Conservation (phyloP, 129 eudicot species). For the Artemisia argyi region DNA sequence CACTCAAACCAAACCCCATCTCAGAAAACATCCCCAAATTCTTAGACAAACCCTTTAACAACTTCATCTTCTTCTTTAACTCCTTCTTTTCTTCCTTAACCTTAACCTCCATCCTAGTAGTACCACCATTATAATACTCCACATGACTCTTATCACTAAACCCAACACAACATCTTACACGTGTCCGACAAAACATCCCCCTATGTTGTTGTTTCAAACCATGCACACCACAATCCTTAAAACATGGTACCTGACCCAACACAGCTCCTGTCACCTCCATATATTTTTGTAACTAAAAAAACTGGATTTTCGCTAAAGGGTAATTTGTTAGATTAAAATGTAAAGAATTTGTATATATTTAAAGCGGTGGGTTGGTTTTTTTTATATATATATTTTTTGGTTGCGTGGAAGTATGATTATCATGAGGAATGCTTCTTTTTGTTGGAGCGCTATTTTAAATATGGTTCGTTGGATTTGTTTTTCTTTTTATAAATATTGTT, state of each 20-base stretch:
- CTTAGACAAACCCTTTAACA: conserved; percentile 56
- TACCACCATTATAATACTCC: conserved; percentile 43
- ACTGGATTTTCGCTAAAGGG: no score
- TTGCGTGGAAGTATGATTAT: conserved; percentile 5
- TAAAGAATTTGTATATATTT: no score
- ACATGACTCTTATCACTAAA: conserved; percentile 57
- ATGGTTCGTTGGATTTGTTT: conserved; percentile 18
- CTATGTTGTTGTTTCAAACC: no score
- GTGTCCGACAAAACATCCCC: no score
- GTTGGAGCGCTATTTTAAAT: conserved; percentile 11
- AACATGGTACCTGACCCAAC: conserved; percentile 28
- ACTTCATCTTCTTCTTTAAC: conserved; percentile 64
- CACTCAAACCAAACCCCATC: conserved; percentile 57
- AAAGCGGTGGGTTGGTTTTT: no score
- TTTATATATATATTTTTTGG: no score
- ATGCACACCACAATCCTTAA: background rate
- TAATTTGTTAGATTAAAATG: background rate
- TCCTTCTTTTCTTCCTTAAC: conserved; percentile 50
- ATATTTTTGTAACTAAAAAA: no score
- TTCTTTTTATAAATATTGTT: no score
- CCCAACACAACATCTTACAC: conserved; percentile 19
- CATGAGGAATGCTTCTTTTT: no score
- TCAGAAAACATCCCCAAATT: conserved; percentile 51
- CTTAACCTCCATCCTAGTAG: background rate
- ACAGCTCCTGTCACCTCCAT: conserved; percentile 56